Base-by-base conservation (phyloP, 768 basidiomycete genomes). In the Hirschioporus abietinus region DNA sequence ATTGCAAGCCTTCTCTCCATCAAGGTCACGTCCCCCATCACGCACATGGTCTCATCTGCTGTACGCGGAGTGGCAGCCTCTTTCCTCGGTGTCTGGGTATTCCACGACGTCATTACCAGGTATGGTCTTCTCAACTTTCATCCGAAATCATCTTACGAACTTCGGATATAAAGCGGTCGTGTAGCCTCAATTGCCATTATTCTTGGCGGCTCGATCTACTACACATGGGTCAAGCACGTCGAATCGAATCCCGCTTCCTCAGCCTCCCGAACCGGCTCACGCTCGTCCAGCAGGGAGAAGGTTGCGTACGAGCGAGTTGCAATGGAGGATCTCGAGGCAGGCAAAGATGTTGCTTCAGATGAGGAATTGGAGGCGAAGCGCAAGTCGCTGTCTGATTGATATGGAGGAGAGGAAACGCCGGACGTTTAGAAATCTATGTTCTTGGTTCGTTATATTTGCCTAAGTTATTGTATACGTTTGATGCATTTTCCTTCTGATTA, bases 11-110 rank as follows among this genome's bases (percentile, higher is more conserved):
- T 96, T 68, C 83, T 99, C 34, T 95, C 93, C 26, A 97, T 99
- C 82, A 96, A 99, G 76, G 92, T 98, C 68, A 99, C 96, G 8
- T 96, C 95, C 0, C 96, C 96, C 17, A 95, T 98, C 75, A 96
- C 96, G 1, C 96, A 99, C 76, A 99, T 98, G 96, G 81, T 97
- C 27, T 96, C 94, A 3, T 95, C 95, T 12, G 96, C 96, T 23
- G 93, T 96, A 4, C 91, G 96, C 65, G 95, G 96, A 20, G 96
- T 98, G 27, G 88, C 94, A 0, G 93, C 90, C n/a, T 93, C 94
- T 5, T 74, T 96, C 60, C 81, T 97, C 17, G 93, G 88, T 25
- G 82, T 91, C 75, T 91, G 84, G 86, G 69, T 93, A 23, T 97
- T 97, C 78, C 74, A 80, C 27, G 96, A 99, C 63, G 74, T 92